phyloP scores from a whole-genome alignment of 768 basidiomycete genomes.

The Lentinula edodes region DNA sequence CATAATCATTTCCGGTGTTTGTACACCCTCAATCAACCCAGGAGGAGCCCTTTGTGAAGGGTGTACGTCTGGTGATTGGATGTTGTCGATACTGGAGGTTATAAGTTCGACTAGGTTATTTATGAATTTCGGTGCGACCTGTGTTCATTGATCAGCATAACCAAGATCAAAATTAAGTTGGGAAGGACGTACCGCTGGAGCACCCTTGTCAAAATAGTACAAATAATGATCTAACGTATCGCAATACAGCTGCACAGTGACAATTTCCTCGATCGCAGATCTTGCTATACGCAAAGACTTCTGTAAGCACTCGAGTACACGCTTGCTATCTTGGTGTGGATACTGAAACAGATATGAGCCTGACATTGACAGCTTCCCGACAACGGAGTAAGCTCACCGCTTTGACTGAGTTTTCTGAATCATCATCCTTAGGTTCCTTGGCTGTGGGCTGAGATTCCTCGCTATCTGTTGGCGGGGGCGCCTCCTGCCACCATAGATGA shows the following conservation, averaged over 20 bases:
- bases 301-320: constrained; percentile 95
- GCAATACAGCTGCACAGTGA: constrained; percentile 93
- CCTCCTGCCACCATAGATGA: constrained; percentile 98
- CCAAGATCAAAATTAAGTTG: neutral
- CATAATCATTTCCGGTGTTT: constrained; percentile 89
- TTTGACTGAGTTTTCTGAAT: constrained; percentile 36
- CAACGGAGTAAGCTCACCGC: constrained; percentile 40
- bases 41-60: constrained; percentile 83
- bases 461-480: constrained; percentile 35
- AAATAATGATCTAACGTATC: constrained; percentile 95
- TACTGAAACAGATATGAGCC: constrained; percentile 36
- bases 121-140: constrained; percentile 94
- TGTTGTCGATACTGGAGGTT: constrained; percentile 88
- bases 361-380: no score
- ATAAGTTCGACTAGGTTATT: constrained; percentile 96
- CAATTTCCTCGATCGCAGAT: constrained; percentile 94
- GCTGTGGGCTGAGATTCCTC: constrained; percentile 29
- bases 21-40: constrained; percentile 87
- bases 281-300: constrained; percentile 95
- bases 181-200: constrained; percentile 68
- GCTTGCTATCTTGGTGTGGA: constrained; percentile 92
- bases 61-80: constrained; percentile 83
- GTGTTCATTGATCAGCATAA: neutral
- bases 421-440: constrained; percentile 42
- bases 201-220: constrained; percentile 92